These are phyloP conservation scores for Nyssa sinensis DNA, from an alignment of 148 eudicot species.

Conservation along the genomic window DNA sequence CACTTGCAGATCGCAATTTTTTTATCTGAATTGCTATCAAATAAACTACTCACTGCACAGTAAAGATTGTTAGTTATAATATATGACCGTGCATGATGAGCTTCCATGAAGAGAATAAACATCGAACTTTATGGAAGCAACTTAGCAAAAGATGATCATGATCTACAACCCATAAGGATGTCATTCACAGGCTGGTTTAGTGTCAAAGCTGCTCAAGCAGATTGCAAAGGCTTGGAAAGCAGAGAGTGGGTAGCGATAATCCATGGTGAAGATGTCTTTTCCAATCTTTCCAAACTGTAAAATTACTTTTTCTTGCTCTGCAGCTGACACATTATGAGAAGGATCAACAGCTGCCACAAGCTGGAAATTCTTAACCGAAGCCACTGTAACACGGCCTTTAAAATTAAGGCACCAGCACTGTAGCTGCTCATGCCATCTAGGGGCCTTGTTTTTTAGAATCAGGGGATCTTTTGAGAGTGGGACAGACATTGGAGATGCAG, in stretches of 20 bases:
- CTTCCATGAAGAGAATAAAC: conserved; percentile 9
- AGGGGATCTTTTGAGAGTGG: conserved; percentile 36
- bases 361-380: conserved; percentile 93
- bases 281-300: conserved; percentile 91
- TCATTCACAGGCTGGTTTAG: conserved; percentile 91
- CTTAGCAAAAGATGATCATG: conserved; percentile 4
- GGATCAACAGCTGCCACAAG: conserved; percentile 82
- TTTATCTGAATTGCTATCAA: neutral
- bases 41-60: neutral
- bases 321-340: conserved; percentile 56
- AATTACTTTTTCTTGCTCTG: conserved; percentile 77
- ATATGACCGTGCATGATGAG: conserved; percentile 11
- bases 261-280: conserved; percentile 92
- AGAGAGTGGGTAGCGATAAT: conserved; percentile 83
- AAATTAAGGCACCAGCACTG: conserved; percentile 98
- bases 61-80: neutral
- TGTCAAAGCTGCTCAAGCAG: conserved; percentile 92
- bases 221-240: conserved; percentile 91
- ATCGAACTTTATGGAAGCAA: neutral
- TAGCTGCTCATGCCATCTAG: conserved; percentile 92
- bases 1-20: conserved; percentile 1
- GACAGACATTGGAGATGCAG: conserved; percentile 18
- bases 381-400: conserved; percentile 86
- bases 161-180: conserved; percentile 3
- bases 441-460: conserved; percentile 77